Conservation (phyloP, 1,284 basidiomycete genomes). For the Mycosarcoma maydis region DNA sequence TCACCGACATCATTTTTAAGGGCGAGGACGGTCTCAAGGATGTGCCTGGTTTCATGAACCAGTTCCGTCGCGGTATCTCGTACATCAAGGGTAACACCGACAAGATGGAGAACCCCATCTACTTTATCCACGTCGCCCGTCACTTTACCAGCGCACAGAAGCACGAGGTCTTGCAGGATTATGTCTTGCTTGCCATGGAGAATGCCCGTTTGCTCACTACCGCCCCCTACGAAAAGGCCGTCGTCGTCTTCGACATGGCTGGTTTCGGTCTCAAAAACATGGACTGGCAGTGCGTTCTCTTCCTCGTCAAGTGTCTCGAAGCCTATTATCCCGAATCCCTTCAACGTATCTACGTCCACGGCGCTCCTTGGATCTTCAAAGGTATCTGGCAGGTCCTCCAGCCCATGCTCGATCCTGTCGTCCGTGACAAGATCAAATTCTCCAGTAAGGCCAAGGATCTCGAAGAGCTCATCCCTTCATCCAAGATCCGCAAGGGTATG, state of each 20-base stretch:
- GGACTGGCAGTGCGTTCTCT: conserved; percentile 66
- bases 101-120: conserved; percentile 63
- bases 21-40: conserved; percentile 66
- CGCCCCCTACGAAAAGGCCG: conserved; percentile 62
- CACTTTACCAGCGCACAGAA: conserved; percentile 66
- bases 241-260: conserved; percentile 65
- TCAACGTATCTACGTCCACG: conserved; percentile 66
- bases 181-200: conserved; percentile 65
- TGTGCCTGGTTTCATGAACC: conserved; percentile 66
- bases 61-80: conserved; percentile 66
- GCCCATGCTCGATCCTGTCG: conserved; percentile 66
- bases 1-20: conserved; percentile 62
- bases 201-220: conserved; percentile 62
- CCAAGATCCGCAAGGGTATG: conserved; percentile 65
- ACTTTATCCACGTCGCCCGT: conserved; percentile 66
- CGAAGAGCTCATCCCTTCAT: conserved; percentile 54
- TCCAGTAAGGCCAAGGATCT: conserved; percentile 62
- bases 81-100: conserved; percentile 66
- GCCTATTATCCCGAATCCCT: conserved; percentile 67
- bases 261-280: conserved; percentile 67
- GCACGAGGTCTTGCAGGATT: conserved; percentile 64
- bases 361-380: conserved; percentile 67
- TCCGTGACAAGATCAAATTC: conserved; percentile 66
- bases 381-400: conserved; percentile 66
- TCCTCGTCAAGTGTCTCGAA: conserved; percentile 66